A percentile compares a stretch with the other conserved stretches of the same genome.
These are phyloP conservation scores for Colletotrichum eremochloae DNA, from an alignment of 2,329 filamentous ascomycete genomes.

Conservation along the genomic window DNA sequence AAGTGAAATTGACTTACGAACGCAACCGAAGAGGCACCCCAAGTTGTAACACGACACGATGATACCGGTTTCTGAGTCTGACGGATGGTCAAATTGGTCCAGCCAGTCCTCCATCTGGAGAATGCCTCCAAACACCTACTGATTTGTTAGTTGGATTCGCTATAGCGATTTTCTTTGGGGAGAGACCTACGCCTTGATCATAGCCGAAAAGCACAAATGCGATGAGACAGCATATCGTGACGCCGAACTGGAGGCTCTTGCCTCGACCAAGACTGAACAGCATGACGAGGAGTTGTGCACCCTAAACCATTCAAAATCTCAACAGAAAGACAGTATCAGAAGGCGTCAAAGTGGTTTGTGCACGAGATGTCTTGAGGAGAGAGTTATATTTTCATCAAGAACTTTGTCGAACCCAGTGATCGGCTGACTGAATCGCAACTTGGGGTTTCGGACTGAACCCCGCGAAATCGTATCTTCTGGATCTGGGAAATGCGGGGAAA, in stretches of 20 bases:
- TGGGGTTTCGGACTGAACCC: neutral
- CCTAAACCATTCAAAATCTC: too few relatives aligned
- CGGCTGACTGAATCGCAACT: neutral
- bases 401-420: neutral
- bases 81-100: conserved; percentile 46
- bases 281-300: neutral
- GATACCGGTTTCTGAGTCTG: conserved; percentile 48
- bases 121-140: conserved; percentile 58
- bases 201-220: conserved; percentile 57
- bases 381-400: neutral
- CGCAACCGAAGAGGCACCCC: conserved; percentile 58
- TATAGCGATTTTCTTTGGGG: rapidly evolving
- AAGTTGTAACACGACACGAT: conserved; percentile 54
- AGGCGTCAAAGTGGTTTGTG: neutral
- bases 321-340: neutral
- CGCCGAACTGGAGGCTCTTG: conserved; percentile 23
- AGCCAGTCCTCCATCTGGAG: conserved; percentile 59
- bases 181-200: conserved; percentile 56
- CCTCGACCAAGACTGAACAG: conserved; percentile 27
- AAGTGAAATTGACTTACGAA: conserved; percentile 27
- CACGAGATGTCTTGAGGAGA: neutral
- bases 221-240: conserved; percentile 27
- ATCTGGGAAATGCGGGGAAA: conserved; percentile 5
- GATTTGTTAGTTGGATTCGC: neutral
- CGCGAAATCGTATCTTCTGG: neutral